Base-by-base conservation (phyloP, 805 yeast species). In the Starmerella bombicola region DNA sequence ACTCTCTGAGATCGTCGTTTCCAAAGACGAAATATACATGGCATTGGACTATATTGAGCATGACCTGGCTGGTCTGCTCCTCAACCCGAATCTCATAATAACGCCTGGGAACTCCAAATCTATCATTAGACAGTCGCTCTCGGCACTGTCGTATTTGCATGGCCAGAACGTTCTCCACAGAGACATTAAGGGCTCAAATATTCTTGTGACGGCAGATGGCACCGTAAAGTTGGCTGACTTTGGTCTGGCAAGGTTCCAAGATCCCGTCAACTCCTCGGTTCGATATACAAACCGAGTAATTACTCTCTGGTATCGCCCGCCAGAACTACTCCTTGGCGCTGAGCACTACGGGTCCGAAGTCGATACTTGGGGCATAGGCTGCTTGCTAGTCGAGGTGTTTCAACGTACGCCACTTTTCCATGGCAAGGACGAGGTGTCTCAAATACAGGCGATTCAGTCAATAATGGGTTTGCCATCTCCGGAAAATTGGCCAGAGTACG, bases 291-390 rank as follows among this genome's bases (percentile, higher is more conserved):
- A 91, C 58, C 65, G 98, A 41, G 97, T 91, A 30, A 91, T 91
- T 40, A 91, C 98, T 0, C 65, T 91, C 29, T 91, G 98, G 98
- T 88, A 91, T 59, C 71, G 98, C 44, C 98, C 98, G 1, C 97
- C 97, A 0, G 98, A 88, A 59, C 68, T 91, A 24, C 64, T 91
- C 29, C 61, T 91, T 43, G 98, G 98, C 1, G 76, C 94, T 0
- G 86, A 97, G 0, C 78, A 76, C 43, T 91, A 91, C 60, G 91
- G 86, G 0, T 64, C 84, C 30, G 95, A 82, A 52, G 91, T 91
- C 8, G 98, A 91, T 56, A 76, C 84, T 50, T 91, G 98, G 98
- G 95, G 97, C 0, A 77, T 84, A 46, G 98, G 98, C 2, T 91
- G 97, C 63, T 65, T 91, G 20, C 64, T 91, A 45, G 70, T 84